Base-by-base conservation (phyloP, 2,329 filamentous ascomycete species). In the Aureobasidium sp. region DNA sequence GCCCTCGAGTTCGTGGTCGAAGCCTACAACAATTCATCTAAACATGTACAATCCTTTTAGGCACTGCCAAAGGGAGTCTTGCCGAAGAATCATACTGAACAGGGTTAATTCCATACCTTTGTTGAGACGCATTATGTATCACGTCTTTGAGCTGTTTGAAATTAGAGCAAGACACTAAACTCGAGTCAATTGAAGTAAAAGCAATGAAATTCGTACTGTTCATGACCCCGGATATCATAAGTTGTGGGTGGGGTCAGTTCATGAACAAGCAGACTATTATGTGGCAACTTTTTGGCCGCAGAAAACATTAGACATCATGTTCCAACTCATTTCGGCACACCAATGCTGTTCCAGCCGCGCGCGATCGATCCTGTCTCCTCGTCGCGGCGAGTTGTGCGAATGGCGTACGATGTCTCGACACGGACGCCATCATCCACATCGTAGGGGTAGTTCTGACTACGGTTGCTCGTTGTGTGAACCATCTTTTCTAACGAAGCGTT, bases 141-240 rank as follows among this genome's bases (percentile, higher is more conserved):
- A 21, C 38, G 4, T 17, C 37, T 17, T 25, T 13, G 13, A 17
- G 4, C 21, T 25, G 13, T 5, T 17, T 17, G 17, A 38, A 6
- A 17, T 17, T 13, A 21, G 13, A 21, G 25, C 42, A 38, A 38
- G 11, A 25, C 21, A 25, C 40, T 7, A 19, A 17, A 43, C 21
- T 13, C 13, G 11, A 25, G 4, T 7, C 21, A 23, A 4, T 43
- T 23, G 15, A 45, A 17, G 43, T 46, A 21, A 29, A 29, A 46
- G 43, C 23, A 55, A 33, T 55, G 37, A 55, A 33, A 55, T 43
- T 42, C 37, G 37, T 55, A 25, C n/a, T 43, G 13, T 38, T 37
- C n/a, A 43, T 55, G 50, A 43, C 51, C 51, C 27, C 51, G 51
- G 51, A 55, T 55, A 55, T 55, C 51, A 43, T 43, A 2, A 33